phyloP scores from a whole-genome alignment of 495 filamentous ascomycete species.

The Penicillium paxilli region DNA sequence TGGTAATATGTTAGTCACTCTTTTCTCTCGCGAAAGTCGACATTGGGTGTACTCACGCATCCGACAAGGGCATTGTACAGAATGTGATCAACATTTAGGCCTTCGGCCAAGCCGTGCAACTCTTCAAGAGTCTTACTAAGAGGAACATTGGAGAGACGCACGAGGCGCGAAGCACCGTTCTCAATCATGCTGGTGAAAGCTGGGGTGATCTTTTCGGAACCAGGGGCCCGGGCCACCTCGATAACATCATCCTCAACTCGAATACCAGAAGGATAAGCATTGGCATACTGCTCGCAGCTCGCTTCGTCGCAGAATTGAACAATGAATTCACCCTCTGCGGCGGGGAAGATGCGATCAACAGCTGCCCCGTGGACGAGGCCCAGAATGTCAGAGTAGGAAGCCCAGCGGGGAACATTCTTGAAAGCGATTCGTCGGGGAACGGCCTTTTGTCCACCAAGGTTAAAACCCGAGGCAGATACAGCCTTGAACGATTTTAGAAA shows the following conservation, averaged over 20 bases:
- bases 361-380: conserved; percentile 45
- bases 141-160: background rate
- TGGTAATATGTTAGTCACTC: conserved; percentile 4
- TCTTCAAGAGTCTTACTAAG: background rate
- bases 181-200: background rate
- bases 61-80: background rate
- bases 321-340: background rate
- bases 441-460: background rate
- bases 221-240: background rate
- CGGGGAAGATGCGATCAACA: conserved; percentile 32
- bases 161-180: background rate
- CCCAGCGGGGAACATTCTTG: conserved; percentile 32
- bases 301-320: background rate
- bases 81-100: conserved; percentile 4
- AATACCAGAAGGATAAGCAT: background rate
- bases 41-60: background rate
- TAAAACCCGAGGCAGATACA: background rate
- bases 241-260: background rate
- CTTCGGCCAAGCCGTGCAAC: background rate
- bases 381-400: conserved; percentile 33
- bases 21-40: background rate
- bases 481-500: background rate
- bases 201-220: background rate
- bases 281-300: conserved; percentile 6
- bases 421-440: conserved; percentile 29